Evolutionary conservation across 257 asterid genomes (phyloP).

Genomic region (Buddleja alternifolia): DNA sequence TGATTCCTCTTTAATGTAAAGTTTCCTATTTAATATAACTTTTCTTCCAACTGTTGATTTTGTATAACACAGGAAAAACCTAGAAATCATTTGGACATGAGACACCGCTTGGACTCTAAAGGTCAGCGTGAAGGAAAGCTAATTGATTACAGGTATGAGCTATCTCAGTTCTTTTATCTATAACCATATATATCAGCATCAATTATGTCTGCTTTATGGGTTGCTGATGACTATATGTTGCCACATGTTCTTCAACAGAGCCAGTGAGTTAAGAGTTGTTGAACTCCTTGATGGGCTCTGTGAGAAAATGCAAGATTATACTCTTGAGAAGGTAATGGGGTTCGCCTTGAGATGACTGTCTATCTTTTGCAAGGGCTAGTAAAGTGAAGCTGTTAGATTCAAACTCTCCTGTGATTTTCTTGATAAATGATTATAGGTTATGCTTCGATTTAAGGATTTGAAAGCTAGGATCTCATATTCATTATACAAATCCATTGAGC

Average conservation of each 20-base stretch:
- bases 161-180: constrained; percentile 19
- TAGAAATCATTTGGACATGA: constrained; percentile 93
- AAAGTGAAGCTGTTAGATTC: not conserved
- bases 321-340: constrained; percentile 79
- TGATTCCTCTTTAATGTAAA: constrained; percentile 9
- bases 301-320: constrained; percentile 96
- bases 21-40: too few relatives aligned
- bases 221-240: constrained; percentile 24
- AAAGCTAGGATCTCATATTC: too few relatives aligned
- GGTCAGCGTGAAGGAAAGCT: constrained; percentile 99
- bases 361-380: constrained; percentile 17
- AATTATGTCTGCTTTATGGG: not conserved
- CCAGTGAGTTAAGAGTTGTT: constrained; percentile 86
- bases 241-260: constrained; percentile 50
- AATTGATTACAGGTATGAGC: constrained; percentile 84
- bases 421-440: not conserved
- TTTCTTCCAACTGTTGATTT: constrained; percentile 23
- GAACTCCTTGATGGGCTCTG: constrained; percentile 95
- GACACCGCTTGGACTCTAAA: constrained; percentile 92
- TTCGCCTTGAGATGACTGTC: constrained; percentile 13
- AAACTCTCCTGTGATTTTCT: not conserved
- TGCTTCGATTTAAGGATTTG: too few relatives aligned
- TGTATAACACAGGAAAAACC: constrained; percentile 74
- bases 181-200: not conserved
- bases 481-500: too few relatives aligned